Evolutionary conservation across 1,284 basidiomycete genomes (phyloP).

Genomic region (Sutorius eximius): DNA sequence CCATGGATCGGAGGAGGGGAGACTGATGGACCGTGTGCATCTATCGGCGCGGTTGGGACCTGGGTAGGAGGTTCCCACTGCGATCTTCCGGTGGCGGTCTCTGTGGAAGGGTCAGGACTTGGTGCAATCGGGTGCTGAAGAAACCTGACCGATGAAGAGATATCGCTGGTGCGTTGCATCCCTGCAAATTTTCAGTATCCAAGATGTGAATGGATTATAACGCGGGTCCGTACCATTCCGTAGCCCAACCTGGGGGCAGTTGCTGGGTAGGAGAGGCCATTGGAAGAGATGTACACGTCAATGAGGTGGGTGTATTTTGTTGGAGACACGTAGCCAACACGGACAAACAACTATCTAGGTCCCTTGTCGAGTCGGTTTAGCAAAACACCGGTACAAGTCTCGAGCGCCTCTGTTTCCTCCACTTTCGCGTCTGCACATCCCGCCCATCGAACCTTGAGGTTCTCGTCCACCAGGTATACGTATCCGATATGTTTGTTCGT

Average conservation of each 20-base stretch:
- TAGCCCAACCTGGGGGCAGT: conserved; percentile 85
- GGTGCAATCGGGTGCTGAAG: background rate
- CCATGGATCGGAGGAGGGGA: conserved; percentile 39
- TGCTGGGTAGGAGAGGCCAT: conserved; percentile 73
- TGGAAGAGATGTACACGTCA: background rate
- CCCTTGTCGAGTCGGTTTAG: conserved; percentile 53
- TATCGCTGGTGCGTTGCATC: conserved; percentile 78
- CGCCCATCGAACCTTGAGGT: conserved; percentile 89
- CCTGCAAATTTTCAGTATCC: conserved; percentile 47
- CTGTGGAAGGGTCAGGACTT: conserved; percentile 33
- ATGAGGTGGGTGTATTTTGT: conserved; percentile 21
- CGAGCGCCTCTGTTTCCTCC: conserved; percentile 72
- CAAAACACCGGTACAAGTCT: conserved; percentile 75
- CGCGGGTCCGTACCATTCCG: conserved; percentile 69
- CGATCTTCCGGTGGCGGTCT: conserved; percentile 55
- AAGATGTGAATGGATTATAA: rapidly evolving
- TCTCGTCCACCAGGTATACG: conserved; percentile 87
- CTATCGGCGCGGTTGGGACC: conserved; percentile 38
- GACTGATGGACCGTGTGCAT: conserved; percentile 39
- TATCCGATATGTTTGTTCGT: conserved; percentile 93
- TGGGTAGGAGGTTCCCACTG: conserved; percentile 65
- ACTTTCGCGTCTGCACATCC: conserved; percentile 81
- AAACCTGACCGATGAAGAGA: conserved; percentile 71
- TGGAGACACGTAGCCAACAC: conserved; percentile 38
- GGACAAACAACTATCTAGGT: conserved; percentile 30